Percentiles rank a stretch among this genome's conserved stretches.
These are phyloP conservation scores for Collybia mongolica DNA, from an alignment of 768 basidiomycete species.

Conservation along the genomic window DNA sequence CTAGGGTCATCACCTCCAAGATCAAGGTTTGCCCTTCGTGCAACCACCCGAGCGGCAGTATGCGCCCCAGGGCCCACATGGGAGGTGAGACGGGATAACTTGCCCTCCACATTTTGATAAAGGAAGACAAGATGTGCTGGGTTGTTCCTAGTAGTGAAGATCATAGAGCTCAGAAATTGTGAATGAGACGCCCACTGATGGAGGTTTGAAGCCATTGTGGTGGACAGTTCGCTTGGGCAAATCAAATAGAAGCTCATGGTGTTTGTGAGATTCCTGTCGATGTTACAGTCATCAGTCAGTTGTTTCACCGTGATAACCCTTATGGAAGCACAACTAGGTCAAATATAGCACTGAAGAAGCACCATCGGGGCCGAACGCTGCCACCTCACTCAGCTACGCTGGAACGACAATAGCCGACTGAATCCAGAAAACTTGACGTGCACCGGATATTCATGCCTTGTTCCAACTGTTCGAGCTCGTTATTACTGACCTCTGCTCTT, in stretches of 20 bases:
- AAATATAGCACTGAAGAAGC: no score
- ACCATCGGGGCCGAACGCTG: no score
- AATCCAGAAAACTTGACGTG: no score
- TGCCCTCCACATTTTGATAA: constrained; percentile 2
- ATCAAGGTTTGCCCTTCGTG: background rate
- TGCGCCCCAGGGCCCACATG: constrained; percentile 11
- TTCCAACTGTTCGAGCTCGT: no score
- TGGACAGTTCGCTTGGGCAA: background rate
- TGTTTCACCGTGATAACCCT: no score
- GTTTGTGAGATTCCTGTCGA: no score
- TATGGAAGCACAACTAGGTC: no score
- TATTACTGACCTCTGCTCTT: no score
- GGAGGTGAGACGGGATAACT: constrained; percentile 1
- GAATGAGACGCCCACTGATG: constrained; percentile 7
- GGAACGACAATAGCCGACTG: no score
- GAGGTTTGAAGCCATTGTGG: background rate
- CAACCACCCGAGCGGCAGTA: constrained; percentile 6
- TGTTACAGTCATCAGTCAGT: no score
- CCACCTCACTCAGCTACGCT: no score
- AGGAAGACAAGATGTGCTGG: constrained; percentile 6
- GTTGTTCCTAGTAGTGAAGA: constrained; percentile 9
- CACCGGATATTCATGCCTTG: no score
- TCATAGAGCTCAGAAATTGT: constrained; percentile 11
- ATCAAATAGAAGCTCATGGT: constrained; percentile 5
- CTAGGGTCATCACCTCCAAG: background rate